These are phyloP conservation scores for Cladosporium sphaerospermum DNA, from an alignment of 2,329 filamentous ascomycete genomes.

Conservation along the genomic window DNA sequence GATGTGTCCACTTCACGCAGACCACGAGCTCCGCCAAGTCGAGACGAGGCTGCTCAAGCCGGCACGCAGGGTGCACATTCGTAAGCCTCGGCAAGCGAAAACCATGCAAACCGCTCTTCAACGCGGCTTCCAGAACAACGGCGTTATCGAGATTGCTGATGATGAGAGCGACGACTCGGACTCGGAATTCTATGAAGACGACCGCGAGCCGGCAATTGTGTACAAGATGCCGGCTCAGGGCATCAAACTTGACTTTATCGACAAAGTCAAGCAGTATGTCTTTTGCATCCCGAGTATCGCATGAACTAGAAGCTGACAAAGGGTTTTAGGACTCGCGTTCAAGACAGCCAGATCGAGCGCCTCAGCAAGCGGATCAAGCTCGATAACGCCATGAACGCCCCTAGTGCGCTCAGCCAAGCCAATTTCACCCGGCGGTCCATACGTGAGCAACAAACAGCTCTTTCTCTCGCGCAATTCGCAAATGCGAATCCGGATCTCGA, in stretches of 20 bases:
- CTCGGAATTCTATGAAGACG: conserved; percentile 38
- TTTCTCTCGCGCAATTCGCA: conserved; percentile 56
- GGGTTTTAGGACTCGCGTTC: conserved; percentile 17
- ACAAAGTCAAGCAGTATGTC: conserved; percentile 47
- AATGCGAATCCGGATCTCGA: conserved; percentile 46
- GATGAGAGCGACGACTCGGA: conserved; percentile 41
- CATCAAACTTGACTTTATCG: conserved; percentile 55
- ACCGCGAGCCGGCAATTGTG: conserved; percentile 29
- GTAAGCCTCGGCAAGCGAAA: conserved; percentile 45
- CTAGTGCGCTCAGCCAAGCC: conserved; percentile 24
- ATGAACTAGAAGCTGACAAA: conserved; percentile 12
- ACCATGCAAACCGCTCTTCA: conserved; percentile 43
- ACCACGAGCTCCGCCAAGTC: conserved; percentile 61
- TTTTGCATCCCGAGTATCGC: not conserved
- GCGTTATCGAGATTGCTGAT: conserved; percentile 39
- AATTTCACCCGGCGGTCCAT: conserved; percentile 44
- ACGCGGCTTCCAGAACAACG: conserved; percentile 56
- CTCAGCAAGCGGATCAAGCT: conserved; percentile 9
- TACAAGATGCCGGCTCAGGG: conserved; percentile 41
- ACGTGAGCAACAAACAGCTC: conserved; percentile 59
- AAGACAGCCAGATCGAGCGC: conserved; percentile 13
- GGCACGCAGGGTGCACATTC: conserved; percentile 37
- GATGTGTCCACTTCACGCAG: conserved; percentile 82
- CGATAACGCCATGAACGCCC: conserved; percentile 16
- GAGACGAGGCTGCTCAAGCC: conserved; percentile 34